A percentile compares a stretch with the other conserved stretches of the same genome.
These are phyloP conservation scores for Neopestalotiopsis clavispora DNA, from an alignment of 2,329 filamentous ascomycete genomes.

Conservation along the genomic window DNA sequence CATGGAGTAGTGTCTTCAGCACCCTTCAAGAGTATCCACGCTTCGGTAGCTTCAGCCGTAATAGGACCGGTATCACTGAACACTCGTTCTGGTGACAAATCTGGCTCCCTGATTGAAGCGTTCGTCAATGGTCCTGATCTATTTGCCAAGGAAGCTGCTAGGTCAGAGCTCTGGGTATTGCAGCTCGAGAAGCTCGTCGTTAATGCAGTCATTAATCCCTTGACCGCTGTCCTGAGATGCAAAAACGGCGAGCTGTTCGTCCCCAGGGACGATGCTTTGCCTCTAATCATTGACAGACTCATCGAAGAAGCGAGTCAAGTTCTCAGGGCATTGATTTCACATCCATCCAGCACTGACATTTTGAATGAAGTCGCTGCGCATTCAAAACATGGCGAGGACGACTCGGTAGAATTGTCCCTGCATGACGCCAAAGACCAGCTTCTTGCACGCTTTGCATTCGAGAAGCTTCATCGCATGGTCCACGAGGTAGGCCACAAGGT, in stretches of 20 bases:
- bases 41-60: slow-evolving; percentile 52
- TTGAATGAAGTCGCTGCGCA: slow-evolving; percentile 28
- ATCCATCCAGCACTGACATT: slow-evolving; percentile 53
- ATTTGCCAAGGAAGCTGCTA: slow-evolving; percentile 42
- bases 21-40: slow-evolving; percentile 57
- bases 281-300: slow-evolving; percentile 68
- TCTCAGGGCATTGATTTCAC: slow-evolving; percentile 69
- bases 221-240: slow-evolving; percentile 79
- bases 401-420: slow-evolving; percentile 51
- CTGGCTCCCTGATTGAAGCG: slow-evolving; percentile 45
- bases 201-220: slow-evolving; percentile 81
- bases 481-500: slow-evolving; percentile 53
- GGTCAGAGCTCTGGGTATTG: slow-evolving; percentile 54
- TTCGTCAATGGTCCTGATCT: slow-evolving; percentile 50
- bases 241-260: slow-evolving; percentile 79
- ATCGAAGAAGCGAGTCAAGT: slow-evolving; percentile 77
- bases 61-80: slow-evolving; percentile 51
- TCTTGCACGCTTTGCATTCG: slow-evolving; percentile 48
- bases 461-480: slow-evolving; percentile 49
- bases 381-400: slow-evolving; percentile 23
- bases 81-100: slow-evolving; percentile 8
- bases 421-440: slow-evolving; percentile 23
- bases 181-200: slow-evolving; percentile 88
- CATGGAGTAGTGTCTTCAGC: slow-evolving; percentile 60
- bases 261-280: slow-evolving; percentile 54